Evolutionary conservation across 495 filamentous ascomycete species (phyloP).

Genomic region (Penicillium lividum): DNA sequence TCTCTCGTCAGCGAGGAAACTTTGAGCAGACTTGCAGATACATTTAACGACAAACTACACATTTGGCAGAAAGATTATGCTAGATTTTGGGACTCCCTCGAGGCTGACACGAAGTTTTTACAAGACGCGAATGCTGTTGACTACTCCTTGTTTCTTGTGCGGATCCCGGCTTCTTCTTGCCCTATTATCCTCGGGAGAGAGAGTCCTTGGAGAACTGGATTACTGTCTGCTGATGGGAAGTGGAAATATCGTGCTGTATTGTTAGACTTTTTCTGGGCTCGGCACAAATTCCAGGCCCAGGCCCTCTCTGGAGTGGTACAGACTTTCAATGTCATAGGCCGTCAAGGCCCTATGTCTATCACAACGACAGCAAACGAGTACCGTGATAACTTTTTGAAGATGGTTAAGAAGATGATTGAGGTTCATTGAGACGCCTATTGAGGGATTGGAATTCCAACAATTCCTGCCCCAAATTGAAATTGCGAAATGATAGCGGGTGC

Average conservation of each 20-base stretch:
- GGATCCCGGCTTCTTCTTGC: constrained; percentile 48
- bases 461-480: neutral
- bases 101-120: constrained; percentile 61
- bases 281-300: constrained; percentile 62
- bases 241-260: constrained; percentile 63
- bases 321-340: constrained; percentile 57
- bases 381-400: constrained; percentile 60
- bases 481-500: too few relatives aligned
- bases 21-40: constrained; percentile 58
- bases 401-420: constrained; percentile 59
- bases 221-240: constrained; percentile 58
- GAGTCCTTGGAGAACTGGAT: constrained; percentile 57
- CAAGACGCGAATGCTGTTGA: constrained; percentile 63
- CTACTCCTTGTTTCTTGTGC: constrained; percentile 68
- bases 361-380: constrained; percentile 68
- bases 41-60: constrained; percentile 64
- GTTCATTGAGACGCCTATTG: constrained; percentile 29
- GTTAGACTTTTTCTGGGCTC: constrained; percentile 73
- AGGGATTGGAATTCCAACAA: neutral
- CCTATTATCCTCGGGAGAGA: constrained; percentile 23
- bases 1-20: constrained; percentile 58
- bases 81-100: constrained; percentile 47
- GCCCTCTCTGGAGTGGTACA: constrained; percentile 62
- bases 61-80: constrained; percentile 52
- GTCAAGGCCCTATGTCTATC: constrained; percentile 67